phyloP scores from a whole-genome alignment of 176 grass and related monocot genomes.

The Echinochloa phyllopogon region DNA sequence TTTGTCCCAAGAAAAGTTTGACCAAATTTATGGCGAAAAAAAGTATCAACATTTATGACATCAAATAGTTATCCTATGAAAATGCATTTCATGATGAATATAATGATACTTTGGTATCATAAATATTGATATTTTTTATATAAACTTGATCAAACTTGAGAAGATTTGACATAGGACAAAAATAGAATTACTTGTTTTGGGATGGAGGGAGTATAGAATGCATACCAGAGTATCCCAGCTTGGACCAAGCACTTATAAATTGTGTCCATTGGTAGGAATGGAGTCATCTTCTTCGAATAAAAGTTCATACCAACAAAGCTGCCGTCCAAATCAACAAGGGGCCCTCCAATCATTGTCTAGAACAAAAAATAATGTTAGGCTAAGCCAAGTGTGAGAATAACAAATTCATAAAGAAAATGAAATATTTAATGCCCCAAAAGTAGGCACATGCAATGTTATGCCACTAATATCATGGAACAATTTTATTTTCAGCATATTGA shows the following conservation, averaged over 20 bases:
- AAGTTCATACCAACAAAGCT: constrained; percentile 9
- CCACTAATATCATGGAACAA: background rate
- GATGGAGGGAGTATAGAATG: no score
- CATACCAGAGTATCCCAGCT: background rate
- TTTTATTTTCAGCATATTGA: background rate
- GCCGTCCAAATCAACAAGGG: background rate
- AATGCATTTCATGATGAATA: no score
- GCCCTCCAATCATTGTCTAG: background rate
- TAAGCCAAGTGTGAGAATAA: background rate
- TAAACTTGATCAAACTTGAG: no score
- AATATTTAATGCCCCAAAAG: background rate
- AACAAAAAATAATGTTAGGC: background rate
- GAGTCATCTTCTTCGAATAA: background rate
- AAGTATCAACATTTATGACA: no score
- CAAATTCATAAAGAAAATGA: background rate
- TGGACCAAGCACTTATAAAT: background rate
- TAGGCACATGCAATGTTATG: background rate
- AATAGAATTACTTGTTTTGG: no score
- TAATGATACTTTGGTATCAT: no score
- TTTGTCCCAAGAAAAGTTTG: no score
- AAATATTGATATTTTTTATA: no score
- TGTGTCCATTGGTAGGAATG: background rate
- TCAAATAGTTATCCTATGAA: no score
- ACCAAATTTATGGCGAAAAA: no score
- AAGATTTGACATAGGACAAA: no score